phyloP scores from a whole-genome alignment of 2,329 filamentous ascomycete species.

The Phialocephala sp. region DNA sequence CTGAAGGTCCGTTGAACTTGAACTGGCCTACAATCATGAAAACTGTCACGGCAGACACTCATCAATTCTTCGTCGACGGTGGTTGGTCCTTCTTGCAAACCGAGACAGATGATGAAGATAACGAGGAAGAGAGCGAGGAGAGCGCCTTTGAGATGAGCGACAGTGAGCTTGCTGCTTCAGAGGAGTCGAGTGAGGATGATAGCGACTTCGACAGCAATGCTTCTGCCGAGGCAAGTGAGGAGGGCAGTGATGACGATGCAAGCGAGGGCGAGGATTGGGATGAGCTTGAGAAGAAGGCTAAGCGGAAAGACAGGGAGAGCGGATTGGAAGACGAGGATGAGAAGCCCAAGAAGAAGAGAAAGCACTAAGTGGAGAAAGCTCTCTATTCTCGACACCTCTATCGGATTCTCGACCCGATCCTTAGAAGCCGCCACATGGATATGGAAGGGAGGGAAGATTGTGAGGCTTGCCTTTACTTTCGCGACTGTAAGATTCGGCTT shows the following conservation, averaged over 20 bases:
- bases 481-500: conserved; percentile 11
- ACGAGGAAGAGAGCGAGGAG: conserved; percentile 82
- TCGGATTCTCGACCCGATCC: too few species aligned
- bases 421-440: neutral
- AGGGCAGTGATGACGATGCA: conserved; percentile 72
- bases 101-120: conserved; percentile 85
- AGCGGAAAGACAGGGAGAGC: conserved; percentile 76
- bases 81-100: conserved; percentile 92
- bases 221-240: conserved; percentile 80
- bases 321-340: conserved; percentile 73
- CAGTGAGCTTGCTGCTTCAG: conserved; percentile 73
- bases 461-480: neutral
- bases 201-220: conserved; percentile 94
- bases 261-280: conserved; percentile 95
- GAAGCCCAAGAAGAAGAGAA: conserved; percentile 74
- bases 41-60: conserved; percentile 91
- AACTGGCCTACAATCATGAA: conserved; percentile 99
- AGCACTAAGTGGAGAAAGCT: conserved; percentile 44
- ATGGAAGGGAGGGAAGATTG: neutral
- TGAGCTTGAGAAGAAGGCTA: conserved; percentile 88
- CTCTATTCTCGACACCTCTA: neutral
- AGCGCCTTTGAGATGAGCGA: conserved; percentile 91
- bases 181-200: conserved; percentile 85
- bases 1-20: conserved; percentile 92
- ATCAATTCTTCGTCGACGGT: conserved; percentile 93